Percentiles rank a stretch among this genome's conserved stretches.
These are phyloP conservation scores for Epicoccum sorghinum DNA, from an alignment of 2,329 filamentous ascomycete genomes.

Conservation along the genomic window DNA sequence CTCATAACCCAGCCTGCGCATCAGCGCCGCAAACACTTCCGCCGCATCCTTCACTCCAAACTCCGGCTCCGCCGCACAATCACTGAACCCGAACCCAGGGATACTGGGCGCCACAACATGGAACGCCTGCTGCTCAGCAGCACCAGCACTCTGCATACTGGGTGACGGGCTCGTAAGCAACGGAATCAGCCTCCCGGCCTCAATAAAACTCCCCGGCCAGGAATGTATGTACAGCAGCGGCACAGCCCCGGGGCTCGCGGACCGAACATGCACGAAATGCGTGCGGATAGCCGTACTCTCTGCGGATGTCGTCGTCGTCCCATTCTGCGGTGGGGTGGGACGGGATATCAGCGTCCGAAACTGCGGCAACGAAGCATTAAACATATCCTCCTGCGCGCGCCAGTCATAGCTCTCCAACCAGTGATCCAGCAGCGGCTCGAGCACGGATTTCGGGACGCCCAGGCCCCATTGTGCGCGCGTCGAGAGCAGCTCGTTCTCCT, in stretches of 20 bases:
- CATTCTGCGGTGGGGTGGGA: neutral
- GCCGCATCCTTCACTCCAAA: slow-evolving; percentile 62
- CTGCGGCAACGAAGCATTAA: slow-evolving; percentile 68
- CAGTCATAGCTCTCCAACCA: slow-evolving; percentile 71
- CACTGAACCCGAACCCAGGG: slow-evolving; percentile 71
- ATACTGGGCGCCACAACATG: slow-evolving; percentile 71
- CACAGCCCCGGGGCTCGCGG: slow-evolving; percentile 60
- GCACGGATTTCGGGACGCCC: slow-evolving; percentile 62
- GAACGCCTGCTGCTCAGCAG: slow-evolving; percentile 53
- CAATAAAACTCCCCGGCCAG: slow-evolving; percentile 69
- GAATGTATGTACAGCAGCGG: slow-evolving; percentile 70
- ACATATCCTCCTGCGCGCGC: slow-evolving; percentile 62
- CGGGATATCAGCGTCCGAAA: slow-evolving; percentile 63
- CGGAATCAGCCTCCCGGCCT: slow-evolving; percentile 62
- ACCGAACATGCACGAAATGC: slow-evolving; percentile 69
- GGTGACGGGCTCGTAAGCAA: slow-evolving; percentile 58
- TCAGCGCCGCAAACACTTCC: slow-evolving; percentile 62
- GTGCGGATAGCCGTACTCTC: slow-evolving; percentile 54
- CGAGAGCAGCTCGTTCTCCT: neutral
- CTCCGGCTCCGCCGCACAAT: slow-evolving; percentile 60
- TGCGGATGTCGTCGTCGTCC: neutral
- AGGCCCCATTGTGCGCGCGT: slow-evolving; percentile 53
- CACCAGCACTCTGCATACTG: no score
- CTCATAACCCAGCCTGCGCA: slow-evolving; percentile 65
- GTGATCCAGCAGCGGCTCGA: slow-evolving; percentile 70